Evolutionary conservation across 208 protist species (phyloP).

Genomic region (Crithidia brevicula): DNA sequence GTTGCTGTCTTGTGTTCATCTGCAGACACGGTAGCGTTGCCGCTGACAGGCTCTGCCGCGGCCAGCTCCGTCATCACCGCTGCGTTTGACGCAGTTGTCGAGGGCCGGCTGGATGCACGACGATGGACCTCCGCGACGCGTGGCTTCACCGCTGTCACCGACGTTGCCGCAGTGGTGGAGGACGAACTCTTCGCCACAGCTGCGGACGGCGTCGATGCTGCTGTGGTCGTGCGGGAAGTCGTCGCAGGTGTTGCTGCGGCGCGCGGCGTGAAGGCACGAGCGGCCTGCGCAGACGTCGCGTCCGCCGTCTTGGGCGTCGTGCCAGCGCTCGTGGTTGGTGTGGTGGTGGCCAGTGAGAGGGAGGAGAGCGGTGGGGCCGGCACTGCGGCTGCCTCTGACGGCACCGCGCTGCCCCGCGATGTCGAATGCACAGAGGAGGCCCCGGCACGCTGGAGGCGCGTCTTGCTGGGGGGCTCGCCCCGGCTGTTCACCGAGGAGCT

Average conservation of each 20-base stretch:
- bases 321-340: background rate
- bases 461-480: background rate
- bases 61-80: background rate
- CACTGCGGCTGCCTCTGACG: slow-evolving; percentile 9
- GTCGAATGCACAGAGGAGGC: slow-evolving; percentile 6
- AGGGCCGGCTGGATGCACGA: background rate
- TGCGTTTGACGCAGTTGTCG: background rate
- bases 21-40: background rate
- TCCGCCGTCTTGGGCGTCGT: slow-evolving; percentile 1
- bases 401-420: slow-evolving; percentile 6
- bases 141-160: slow-evolving; percentile 9
- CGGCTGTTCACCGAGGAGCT: background rate
- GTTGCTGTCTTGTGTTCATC: background rate
- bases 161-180: background rate
- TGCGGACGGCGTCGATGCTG: slow-evolving; percentile 8
- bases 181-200: background rate
- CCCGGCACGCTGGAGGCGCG: background rate
- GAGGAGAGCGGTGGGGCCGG: slow-evolving; percentile 14
- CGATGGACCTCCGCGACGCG: slow-evolving; percentile 20
- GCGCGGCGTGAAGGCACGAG: slow-evolving; percentile 22
- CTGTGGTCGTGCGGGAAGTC: slow-evolving; percentile 11
- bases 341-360: background rate
- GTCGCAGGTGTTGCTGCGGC: slow-evolving; percentile 2
- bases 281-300: background rate
- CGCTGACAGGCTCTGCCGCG: background rate